Base-by-base conservation (phyloP, 1,284 basidiomycete genomes). In the Cutaneotrichosporon sp. region DNA sequence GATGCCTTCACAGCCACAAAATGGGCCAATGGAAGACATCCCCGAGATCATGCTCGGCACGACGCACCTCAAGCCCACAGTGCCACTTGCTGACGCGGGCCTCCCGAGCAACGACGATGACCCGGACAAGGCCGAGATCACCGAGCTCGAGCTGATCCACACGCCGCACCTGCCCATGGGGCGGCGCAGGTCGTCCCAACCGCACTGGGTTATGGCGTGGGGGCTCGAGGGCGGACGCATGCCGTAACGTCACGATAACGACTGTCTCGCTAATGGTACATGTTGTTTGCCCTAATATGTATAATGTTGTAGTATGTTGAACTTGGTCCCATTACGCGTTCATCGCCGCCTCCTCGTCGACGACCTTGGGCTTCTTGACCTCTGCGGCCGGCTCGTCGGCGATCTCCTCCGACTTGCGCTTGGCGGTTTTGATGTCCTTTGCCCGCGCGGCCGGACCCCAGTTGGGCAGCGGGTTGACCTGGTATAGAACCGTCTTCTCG, bases 391-490 rank as follows among this genome's bases (percentile, higher is more conserved):
- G 18, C n/a, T 23, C 45, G 17, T 40, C 55, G 26, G 23, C 33
- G 13, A 33, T 23, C 26, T 44, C 42, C 15, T 47, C 51, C 26
- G 37, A 41, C 54, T 56, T 59, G 48, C 50, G 52, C 52, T 55
- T 58, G 38, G 37, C 40, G 2, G 52, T 49, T 51, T 58, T 37
- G 39, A 64, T 59, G 40, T 43, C 63, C 48, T 67, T 54, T 0
- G 68, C 57, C 5, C 57, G 45, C 26, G 49, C n/a, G 3, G 63
- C 76, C 0, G 94, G 94, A 0, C 94, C 94, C 94, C 94, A 98
- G 69, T 96, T 83, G 2, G 86, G 81, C 37, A 84, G 80, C 3
- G 94, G 94, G 70, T 97, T 97, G 63, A 83, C 80, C 75, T 96
- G 94, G 75, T 97, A 97, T 45, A 89, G 81, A 0, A 93, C 88